Conservation (phyloP, 148 eudicot species). For the Agrostemma githago region DNA sequence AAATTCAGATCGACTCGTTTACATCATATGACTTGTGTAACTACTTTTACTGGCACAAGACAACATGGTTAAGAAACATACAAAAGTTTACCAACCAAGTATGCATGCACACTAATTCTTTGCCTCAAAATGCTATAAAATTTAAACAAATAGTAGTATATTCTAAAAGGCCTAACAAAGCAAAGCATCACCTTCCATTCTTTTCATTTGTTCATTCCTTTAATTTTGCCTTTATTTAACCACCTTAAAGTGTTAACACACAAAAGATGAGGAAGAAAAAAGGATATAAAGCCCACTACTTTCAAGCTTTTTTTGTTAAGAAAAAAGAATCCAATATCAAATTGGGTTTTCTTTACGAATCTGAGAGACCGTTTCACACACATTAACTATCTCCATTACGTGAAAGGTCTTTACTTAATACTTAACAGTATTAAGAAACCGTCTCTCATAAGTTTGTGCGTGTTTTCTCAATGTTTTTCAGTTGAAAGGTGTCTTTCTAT, state of each 20-base stretch:
- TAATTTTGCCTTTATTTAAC: conserved; percentile 3
- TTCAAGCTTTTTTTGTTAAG: conserved; percentile 1
- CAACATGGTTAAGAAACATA: conserved; percentile 22
- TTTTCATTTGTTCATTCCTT: conserved; percentile 6
- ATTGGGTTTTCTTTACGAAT: conserved; percentile 1
- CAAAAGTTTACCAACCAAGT: not conserved
- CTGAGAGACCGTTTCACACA: no score
- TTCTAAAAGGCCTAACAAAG: conserved; percentile 16
- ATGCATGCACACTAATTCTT: conserved; percentile 12
- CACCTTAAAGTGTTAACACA: not conserved
- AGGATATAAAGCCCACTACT: conserved; percentile 9
- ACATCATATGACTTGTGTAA: no score
- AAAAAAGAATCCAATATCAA: not conserved
- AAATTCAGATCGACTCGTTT: no score
- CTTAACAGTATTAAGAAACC: no score
- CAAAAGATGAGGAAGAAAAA: conserved; percentile 1
- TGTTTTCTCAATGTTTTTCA: no score
- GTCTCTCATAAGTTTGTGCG: no score
- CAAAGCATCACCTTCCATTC: conserved; percentile 16
- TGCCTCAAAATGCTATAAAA: conserved; percentile 3
- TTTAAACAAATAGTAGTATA: conserved; percentile 6
- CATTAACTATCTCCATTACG: no score
- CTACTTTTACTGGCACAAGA: conserved; percentile 15
- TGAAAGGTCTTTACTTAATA: no score
- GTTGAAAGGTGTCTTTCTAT: no score